Evolutionary conservation across 139 green algal genomes (phyloP), one percentile per base, ranked within the genome.

Genomic region (Chlorella sp.): DNA sequence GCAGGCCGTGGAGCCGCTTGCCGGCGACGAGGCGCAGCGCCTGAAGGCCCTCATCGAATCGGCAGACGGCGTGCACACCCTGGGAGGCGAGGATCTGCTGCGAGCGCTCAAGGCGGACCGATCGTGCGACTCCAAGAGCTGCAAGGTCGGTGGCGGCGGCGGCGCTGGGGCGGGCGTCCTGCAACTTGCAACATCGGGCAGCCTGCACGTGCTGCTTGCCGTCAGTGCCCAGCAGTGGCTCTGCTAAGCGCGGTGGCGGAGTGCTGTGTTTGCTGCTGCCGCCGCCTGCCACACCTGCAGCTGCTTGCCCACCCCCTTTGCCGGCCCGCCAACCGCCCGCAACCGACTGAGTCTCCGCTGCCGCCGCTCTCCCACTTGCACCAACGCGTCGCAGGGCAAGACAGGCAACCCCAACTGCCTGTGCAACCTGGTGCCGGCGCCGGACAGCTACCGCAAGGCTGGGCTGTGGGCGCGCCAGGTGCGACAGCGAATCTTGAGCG

Each of bases 331-430:
- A 74, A 74, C 68, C 34, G 68, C 68, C 41, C 20, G 39, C 70
- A 78, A 78, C 70, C 41, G 70, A 56, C 70, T 25, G 11, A 1
- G 1, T 11, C 21, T 20, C n/a, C n/a, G n/a, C 44, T 30, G 72
- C 44, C 65, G 36, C 15, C 47, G 32, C 64, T 39, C 1, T 71
- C 11, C 13, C 63, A 3, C n/a, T 73, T 23, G 32, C 25, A 15
- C 16, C 65, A 26, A 47, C 2, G 25, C 4, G 36, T 13, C 71
- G 80, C 85, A 89, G 85, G 74, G 80, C 75, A 89, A 87, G 41
- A 90, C 89, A 36, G 84, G 91, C 78, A 96, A 96, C 76, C 90
- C 93, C 23, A 87, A 89, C 62, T 98, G 95, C 88, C 86, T 97
- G 18, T 94, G 90, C 82, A 88, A 86, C 57, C 82, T 96, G 39